Conservation (phyloP, 2,329 filamentous ascomycete species). For the Seiridium cupressi region DNA sequence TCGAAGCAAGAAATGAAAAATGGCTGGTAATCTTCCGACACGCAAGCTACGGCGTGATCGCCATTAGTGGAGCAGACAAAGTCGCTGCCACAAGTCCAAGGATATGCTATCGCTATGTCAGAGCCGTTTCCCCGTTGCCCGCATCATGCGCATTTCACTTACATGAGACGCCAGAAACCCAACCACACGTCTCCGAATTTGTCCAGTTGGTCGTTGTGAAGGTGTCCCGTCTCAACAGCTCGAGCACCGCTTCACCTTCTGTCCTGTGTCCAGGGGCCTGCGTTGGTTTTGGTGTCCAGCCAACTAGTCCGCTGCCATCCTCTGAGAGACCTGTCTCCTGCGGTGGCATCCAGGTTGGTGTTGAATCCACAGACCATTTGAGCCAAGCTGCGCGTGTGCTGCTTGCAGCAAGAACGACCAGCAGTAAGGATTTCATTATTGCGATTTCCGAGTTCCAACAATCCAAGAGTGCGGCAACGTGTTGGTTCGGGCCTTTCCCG, state of each 20-base stretch:
- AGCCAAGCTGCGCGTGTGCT: constrained; percentile 1
- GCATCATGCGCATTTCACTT: constrained; percentile 12
- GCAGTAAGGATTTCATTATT: not conserved
- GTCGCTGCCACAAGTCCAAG: constrained; percentile 18
- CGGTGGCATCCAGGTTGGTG: not conserved
- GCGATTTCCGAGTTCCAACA: not conserved
- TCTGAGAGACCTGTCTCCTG: not conserved
- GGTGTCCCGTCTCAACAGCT: not conserved
- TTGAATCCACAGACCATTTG: not conserved
- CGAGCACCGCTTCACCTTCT: not conserved
- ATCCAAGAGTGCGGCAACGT: not conserved
- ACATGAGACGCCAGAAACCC: constrained; percentile 24
- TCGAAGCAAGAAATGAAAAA: constrained; percentile 35
- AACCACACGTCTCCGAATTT: constrained; percentile 27
- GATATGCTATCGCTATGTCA: constrained; percentile 15
- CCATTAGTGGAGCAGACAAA: constrained; percentile 29
- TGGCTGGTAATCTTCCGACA: constrained; percentile 20
- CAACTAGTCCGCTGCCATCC: not conserved
- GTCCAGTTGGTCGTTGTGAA: constrained; percentile 17
- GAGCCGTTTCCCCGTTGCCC: not conserved
- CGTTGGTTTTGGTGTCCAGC: constrained; percentile 4
- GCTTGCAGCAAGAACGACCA: not conserved
- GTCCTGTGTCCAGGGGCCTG: not conserved
- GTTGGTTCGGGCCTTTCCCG: too few species aligned
- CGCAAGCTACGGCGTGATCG: constrained; percentile 34